These are phyloP conservation scores for Cryptococcus floricola DNA, from an alignment of 1,284 basidiomycete genomes.

Conservation along the genomic window DNA sequence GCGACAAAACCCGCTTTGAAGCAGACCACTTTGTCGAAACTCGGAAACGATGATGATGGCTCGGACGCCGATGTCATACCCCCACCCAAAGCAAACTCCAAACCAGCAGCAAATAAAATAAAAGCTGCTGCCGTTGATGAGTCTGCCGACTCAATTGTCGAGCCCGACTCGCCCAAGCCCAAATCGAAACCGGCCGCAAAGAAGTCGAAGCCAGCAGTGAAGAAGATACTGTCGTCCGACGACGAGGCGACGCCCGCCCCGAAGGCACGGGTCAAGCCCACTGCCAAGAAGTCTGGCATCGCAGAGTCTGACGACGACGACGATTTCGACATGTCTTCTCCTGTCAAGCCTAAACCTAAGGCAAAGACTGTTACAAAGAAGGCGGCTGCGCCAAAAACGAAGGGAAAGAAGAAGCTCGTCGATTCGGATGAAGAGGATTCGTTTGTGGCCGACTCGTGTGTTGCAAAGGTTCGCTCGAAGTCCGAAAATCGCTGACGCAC, in stretches of 20 bases:
- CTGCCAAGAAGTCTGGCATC: slow-evolving; percentile 11
- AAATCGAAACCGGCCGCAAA: slow-evolving; percentile 8
- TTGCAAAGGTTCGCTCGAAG: not conserved
- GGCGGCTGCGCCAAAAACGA: slow-evolving; percentile 12
- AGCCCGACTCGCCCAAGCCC: slow-evolving; percentile 1
- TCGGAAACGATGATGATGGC: slow-evolving; percentile 4
- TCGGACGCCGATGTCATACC: slow-evolving; percentile 30
- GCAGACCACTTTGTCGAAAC: not conserved
- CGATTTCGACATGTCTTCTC: not conserved
- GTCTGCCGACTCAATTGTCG: slow-evolving; percentile 5
- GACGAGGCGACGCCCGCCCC: not conserved
- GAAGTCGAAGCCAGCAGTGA: slow-evolving; percentile 1
- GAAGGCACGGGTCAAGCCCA: slow-evolving; percentile 5
- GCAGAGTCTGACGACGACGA: slow-evolving; percentile 1
- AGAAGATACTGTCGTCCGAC: slow-evolving; percentile 2
- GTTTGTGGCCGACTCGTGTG: not conserved
- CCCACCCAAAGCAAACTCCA: slow-evolving; percentile 22
- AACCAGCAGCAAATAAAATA: slow-evolving; percentile 9
- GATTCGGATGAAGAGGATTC: slow-evolving; percentile 24
- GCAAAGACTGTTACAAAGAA: slow-evolving; percentile 16
- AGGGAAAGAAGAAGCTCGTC: slow-evolving; percentile 12
- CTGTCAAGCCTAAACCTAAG: slow-evolving; percentile 2
- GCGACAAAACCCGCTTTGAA: slow-evolving; percentile 13
- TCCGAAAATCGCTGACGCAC: slow-evolving; percentile 22
- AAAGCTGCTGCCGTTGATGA: not conserved